These are phyloP conservation scores for Corymbia calophylla DNA, from an alignment of 441 rosid genomes.

Conservation along the genomic window DNA sequence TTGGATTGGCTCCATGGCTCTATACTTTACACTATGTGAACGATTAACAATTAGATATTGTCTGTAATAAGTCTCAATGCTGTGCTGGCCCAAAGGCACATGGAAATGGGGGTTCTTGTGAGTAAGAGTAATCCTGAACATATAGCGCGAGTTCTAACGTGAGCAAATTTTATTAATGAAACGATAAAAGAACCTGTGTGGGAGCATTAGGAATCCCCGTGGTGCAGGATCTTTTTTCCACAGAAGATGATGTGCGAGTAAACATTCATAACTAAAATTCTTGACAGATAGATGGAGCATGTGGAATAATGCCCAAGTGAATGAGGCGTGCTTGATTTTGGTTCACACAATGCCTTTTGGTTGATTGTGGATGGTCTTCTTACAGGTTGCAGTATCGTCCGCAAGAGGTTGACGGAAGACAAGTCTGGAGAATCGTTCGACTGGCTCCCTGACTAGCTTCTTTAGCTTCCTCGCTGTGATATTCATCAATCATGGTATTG, in stretches of 20 bases:
- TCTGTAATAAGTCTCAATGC: background rate
- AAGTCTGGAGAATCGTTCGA: slow-evolving; percentile 58
- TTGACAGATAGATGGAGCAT: background rate
- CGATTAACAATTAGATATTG: background rate
- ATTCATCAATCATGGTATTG: slow-evolving; percentile 3
- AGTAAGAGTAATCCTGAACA: background rate
- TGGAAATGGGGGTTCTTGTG: background rate
- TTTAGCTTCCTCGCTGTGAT: slow-evolving; percentile 40
- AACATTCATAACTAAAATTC: background rate
- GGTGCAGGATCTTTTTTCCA: background rate
- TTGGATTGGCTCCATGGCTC: background rate
- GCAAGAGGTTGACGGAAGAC: slow-evolving; percentile 42
- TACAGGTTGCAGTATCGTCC: slow-evolving; percentile 71
- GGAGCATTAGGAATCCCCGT: background rate
- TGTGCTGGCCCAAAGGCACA: background rate
- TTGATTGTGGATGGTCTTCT: slow-evolving; percentile 1
- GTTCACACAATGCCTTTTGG: background rate
- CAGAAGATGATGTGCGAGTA: background rate
- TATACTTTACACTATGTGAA: background rate
- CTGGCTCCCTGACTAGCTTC: slow-evolving; percentile 74
- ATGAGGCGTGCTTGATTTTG: background rate
- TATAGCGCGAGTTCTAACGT: background rate
- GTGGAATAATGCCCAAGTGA: background rate
- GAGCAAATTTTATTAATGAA: background rate
- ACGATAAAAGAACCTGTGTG: background rate